These are phyloP conservation scores for Pichia sp. DNA, from an alignment of 1,139 yeast species.

Conservation along the genomic window DNA sequence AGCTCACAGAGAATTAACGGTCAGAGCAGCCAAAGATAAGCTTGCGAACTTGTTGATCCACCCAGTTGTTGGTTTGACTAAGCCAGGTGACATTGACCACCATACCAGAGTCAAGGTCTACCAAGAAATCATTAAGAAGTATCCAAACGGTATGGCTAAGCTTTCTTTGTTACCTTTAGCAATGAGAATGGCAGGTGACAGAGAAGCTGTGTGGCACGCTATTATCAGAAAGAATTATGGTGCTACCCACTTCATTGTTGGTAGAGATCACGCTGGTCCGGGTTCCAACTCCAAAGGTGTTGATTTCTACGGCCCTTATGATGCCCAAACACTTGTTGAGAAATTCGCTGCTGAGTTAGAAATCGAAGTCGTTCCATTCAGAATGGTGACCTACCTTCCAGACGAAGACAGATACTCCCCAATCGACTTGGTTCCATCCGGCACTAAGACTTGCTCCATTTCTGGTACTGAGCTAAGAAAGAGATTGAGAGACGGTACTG, in stretches of 20 bases:
- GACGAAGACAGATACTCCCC: conserved; percentile 96
- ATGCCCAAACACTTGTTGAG: conserved; percentile 87
- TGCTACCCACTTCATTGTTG: conserved; percentile 94
- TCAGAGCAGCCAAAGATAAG: conserved; percentile 83
- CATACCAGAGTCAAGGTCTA: conserved; percentile 96
- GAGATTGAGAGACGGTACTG: conserved; percentile 78
- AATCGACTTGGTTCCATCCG: conserved; percentile 80
- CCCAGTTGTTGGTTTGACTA: conserved; percentile 95
- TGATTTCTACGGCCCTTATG: conserved; percentile 95
- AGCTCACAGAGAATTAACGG: conserved; percentile 94
- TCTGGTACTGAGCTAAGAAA: conserved; percentile 94
- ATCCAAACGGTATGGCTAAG: conserved; percentile 91
- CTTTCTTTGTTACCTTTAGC: conserved; percentile 87
- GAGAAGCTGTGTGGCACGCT: conserved; percentile 98
- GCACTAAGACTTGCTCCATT: conserved; percentile 80
- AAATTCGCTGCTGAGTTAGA: conserved; percentile 70
- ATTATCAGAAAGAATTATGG: conserved; percentile 95
- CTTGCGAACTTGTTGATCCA: conserved; percentile 82
- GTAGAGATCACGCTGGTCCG: conserved; percentile 93
- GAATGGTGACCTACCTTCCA: conserved; percentile 95
- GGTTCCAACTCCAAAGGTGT: conserved; percentile 87
- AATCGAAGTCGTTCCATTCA: conserved; percentile 90
- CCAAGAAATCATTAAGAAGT: conserved; percentile 84
- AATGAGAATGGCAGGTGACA: conserved; percentile 99
- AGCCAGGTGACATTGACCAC: conserved; percentile 97